Evolutionary conservation across 805 yeast genomes (phyloP), one percentile per base, ranked within the genome.

Genomic region (Cyberlindnera euphorbiae): DNA sequence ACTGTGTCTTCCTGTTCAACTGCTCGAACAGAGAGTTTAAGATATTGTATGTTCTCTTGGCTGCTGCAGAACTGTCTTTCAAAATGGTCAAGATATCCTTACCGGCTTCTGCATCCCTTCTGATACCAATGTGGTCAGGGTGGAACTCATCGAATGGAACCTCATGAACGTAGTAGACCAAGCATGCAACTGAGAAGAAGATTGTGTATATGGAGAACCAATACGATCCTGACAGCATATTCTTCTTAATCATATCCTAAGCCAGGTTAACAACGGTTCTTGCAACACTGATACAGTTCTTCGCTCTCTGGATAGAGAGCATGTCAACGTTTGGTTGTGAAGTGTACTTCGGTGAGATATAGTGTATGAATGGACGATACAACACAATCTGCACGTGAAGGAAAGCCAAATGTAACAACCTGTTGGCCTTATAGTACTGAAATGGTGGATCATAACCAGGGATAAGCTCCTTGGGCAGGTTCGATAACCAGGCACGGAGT

Each of bases 151-250:
- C 74, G 17, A 57, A 52, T 19, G 68, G 66, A 5, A 63, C 67
- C 38, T 69, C 75, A 57, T 84, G 90, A 38, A 76, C 82, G 54
- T 84, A 86, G 52, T 81, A 85, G 13, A 85, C 82, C 49, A 87
- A 66, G 52, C 95, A 83, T 1, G 95, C 94, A 41, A 87, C 87
- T 3, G 94, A 79, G 60, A 85, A 86, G 56, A 87, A 88, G 5
- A 88, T 81, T 0, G 96, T 85, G 57, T 88, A 88, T 53, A 84
- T 82, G 6, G 93, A 79, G 54, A 86, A 88, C 95, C 96, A 87
- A 54, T 88, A 89, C 2, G 93, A 83, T 1, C 95, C 95, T 45
- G 79, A 75, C 26, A 88, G 63, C 58, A 85, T 67, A 39, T 79
- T 70, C 44, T 78, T 75, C 45, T 75, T 71, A 43, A 82, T 78